phyloP scores from a whole-genome alignment of 352 stramenopile genomes.

The Aphanomyces euteiches region DNA sequence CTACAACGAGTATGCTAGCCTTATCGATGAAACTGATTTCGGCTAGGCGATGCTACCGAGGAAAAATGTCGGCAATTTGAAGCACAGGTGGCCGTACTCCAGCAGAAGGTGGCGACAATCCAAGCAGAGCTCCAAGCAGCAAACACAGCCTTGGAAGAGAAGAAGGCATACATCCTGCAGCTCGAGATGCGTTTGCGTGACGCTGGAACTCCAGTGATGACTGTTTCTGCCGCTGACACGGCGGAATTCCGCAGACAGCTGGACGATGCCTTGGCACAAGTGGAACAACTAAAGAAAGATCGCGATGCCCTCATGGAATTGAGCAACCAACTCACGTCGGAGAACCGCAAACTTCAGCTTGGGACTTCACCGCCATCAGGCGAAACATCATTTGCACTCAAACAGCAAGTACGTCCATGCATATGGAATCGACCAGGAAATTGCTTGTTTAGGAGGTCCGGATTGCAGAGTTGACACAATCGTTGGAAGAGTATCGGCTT shows the following conservation, averaged over 20 bases:
- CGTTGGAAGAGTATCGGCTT: slow-evolving; percentile 59
- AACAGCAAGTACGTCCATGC: slow-evolving; percentile 1
- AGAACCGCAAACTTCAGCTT: slow-evolving; percentile 50
- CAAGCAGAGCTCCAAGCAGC: slow-evolving; percentile 49
- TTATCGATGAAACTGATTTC: no score
- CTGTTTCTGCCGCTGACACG: slow-evolving; percentile 31
- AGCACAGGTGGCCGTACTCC: slow-evolving; percentile 30
- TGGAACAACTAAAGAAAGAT: slow-evolving; percentile 61
- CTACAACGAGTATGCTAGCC: background rate
- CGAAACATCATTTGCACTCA: slow-evolving; percentile 25
- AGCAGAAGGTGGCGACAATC: slow-evolving; percentile 45
- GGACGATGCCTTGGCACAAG: slow-evolving; percentile 45
- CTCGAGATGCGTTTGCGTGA: slow-evolving; percentile 41
- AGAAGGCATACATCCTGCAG: slow-evolving; percentile 43
- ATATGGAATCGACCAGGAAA: slow-evolving; percentile 50
- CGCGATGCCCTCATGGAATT: slow-evolving; percentile 74
- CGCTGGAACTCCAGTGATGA: slow-evolving; percentile 25
- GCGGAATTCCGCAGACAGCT: slow-evolving; percentile 43
- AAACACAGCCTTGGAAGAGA: slow-evolving; percentile 40
- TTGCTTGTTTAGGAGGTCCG: slow-evolving; percentile 67
- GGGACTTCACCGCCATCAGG: background rate
- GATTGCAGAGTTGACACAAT: slow-evolving; percentile 60
- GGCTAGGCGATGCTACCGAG: background rate
- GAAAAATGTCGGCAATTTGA: slow-evolving; percentile 29
- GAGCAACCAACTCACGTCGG: slow-evolving; percentile 68